phyloP scores from a whole-genome alignment of 2,329 filamentous ascomycete species.

The Penicillium olsonii region DNA sequence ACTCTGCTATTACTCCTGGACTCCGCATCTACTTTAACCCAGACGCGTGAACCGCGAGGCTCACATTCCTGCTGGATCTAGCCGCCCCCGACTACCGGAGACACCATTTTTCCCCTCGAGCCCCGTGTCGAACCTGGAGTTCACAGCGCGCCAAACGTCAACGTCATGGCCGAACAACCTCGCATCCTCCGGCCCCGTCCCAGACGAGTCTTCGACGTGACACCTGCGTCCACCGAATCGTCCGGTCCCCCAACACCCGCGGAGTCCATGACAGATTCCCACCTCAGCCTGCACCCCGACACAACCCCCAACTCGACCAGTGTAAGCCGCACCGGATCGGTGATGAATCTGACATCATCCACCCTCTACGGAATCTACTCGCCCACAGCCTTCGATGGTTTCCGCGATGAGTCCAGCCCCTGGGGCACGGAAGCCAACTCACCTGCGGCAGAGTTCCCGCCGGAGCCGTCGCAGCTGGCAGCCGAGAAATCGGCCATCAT shows the following conservation, averaged over 20 bases:
- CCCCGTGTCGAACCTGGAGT: background rate
- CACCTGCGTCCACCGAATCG: constrained; percentile 47
- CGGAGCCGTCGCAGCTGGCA: constrained; percentile 22
- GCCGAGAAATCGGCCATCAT: constrained; percentile 41
- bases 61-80: background rate
- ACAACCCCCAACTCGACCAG: constrained; percentile 37
- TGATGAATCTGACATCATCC: constrained; percentile 82
- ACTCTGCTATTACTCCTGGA: background rate
- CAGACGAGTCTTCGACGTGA: constrained; percentile 68
- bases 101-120: constrained; percentile 5
- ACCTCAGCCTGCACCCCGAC: constrained; percentile 35
- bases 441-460: constrained; percentile 52
- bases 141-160: background rate
- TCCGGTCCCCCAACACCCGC: constrained; percentile 44
- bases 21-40: background rate
- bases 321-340: constrained; percentile 71
- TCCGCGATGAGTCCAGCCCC: constrained; percentile 65
- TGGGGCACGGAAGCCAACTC: constrained; percentile 79
- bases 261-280: constrained; percentile 37
- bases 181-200: constrained; percentile 69
- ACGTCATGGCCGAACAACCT: constrained; percentile 44
- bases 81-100: constrained; percentile 9
- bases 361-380: constrained; percentile 92
- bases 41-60: background rate
- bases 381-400: constrained; percentile 59